Evolutionary conservation across 805 yeast species (phyloP), one percentile per base, ranked within the genome.

Genomic region (Ogataea kodamae): DNA sequence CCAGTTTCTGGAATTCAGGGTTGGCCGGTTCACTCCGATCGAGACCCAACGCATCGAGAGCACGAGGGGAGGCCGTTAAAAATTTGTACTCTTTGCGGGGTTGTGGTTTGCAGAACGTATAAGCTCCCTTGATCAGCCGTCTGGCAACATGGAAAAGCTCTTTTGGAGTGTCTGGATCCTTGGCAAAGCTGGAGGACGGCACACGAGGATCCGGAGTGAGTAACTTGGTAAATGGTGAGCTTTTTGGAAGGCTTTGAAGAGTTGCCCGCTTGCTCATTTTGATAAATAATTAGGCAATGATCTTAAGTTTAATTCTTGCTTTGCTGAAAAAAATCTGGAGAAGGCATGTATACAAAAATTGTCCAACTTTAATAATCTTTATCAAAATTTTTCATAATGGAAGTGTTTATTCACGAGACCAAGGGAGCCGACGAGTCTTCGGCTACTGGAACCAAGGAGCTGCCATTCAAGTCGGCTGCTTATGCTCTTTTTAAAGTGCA

Each of bases 381-480:
- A 16, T 14, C 20, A 25, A 32, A 25, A 18, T 33, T 33, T 33
- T 27, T 18, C 25, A 52, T 50, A 54, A 37, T 46, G 37, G 50
- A 42, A 32, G 32, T 81, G 22, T 87, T 82, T 64, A 78, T 92
- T 43, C 74, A 82, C 73, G 96, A 87, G 49, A 55, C 65, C 30
- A 57, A 71, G 3, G 97, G 97, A 42, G 64, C 56, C 19, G 96
- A 87, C 50, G 74, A 66, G 28, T 50, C 67, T 14, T 62, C 70
- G 17, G 69, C 68, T n/a, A 41, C 57, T 3, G 97, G 97, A 30
- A 44, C 86, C 15, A 70, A 78, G 57, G 71, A 67, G 15, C 50
- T 67, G 14, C 97, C 98, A 28, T 88, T 66, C 66, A 76, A 83
- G 55, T 74, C 87, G 8, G 68, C 97, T 10, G 95, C 97, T 0